A percentile compares a stretch with the other conserved stretches of the same genome.
These are phyloP conservation scores for Leccinum variicolor DNA, from an alignment of 768 basidiomycete species.

Conservation along the genomic window DNA sequence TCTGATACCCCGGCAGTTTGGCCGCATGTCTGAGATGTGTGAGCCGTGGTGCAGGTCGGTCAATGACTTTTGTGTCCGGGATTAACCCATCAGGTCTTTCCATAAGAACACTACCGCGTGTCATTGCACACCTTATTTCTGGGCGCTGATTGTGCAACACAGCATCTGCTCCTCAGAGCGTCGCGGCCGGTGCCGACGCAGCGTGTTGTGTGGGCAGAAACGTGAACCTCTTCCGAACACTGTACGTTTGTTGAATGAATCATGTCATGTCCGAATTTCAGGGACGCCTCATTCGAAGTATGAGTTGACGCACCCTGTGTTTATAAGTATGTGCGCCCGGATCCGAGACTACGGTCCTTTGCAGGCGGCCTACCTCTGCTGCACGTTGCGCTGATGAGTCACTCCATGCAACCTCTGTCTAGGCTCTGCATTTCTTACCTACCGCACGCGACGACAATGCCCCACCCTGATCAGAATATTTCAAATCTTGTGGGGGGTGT, in stretches of 20 bases:
- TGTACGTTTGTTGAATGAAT: too few relatives aligned
- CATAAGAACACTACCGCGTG: not conserved
- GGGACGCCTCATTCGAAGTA: too few relatives aligned
- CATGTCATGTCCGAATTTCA: too few relatives aligned
- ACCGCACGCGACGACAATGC: not conserved
- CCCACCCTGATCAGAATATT: not conserved
- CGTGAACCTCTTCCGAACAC: not conserved
- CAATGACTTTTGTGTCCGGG: not conserved
- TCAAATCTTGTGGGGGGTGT: not conserved
- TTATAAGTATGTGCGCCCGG: too few relatives aligned
- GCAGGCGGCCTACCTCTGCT: too few relatives aligned
- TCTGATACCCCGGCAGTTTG: not conserved
- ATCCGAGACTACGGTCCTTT: not conserved
- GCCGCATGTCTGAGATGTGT: not conserved
- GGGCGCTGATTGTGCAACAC: not conserved
- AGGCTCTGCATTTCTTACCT: not conserved
- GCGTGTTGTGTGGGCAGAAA: too few relatives aligned
- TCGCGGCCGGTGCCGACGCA: too few relatives aligned
- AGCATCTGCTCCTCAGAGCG: too few relatives aligned
- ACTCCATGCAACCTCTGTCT: not conserved
- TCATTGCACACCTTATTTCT: not conserved
- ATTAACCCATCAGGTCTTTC: not conserved
- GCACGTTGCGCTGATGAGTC: not conserved
- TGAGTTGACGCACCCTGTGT: too few relatives aligned
- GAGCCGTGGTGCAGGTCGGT: not conserved